phyloP scores from a whole-genome alignment of 805 yeast genomes.

The Candida ponderosae region DNA sequence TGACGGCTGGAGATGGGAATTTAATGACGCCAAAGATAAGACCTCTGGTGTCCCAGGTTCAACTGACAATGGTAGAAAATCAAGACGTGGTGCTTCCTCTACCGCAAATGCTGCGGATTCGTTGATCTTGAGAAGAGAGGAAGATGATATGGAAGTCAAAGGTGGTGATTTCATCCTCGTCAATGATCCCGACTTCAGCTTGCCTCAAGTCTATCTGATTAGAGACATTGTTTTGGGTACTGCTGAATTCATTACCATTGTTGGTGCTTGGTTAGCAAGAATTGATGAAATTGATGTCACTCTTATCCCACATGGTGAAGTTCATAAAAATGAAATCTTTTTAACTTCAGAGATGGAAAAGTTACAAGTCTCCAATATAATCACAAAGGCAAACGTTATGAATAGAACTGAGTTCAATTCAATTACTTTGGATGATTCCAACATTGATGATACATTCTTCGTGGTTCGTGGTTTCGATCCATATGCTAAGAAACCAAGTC shows the following conservation, averaged over 20 bases:
- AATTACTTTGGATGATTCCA: slow-evolving; percentile 28
- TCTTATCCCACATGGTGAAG: slow-evolving; percentile 20
- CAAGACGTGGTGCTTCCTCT: slow-evolving; percentile 9
- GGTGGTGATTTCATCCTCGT: slow-evolving; percentile 48
- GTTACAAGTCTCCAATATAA: slow-evolving; percentile 33
- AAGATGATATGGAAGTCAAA: slow-evolving; percentile 39
- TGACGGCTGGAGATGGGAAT: slow-evolving; percentile 23
- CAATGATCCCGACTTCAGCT: slow-evolving; percentile 23
- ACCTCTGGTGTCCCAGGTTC: slow-evolving; percentile 9
- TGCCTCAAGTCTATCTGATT: slow-evolving; percentile 38
- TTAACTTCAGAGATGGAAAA: slow-evolving; percentile 43
- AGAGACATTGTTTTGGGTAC: slow-evolving; percentile 46
- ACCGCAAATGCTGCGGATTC: slow-evolving; percentile 3
- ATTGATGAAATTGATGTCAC: slow-evolving; percentile 29
- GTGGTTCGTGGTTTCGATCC: slow-evolving; percentile 27
- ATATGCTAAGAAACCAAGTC: slow-evolving; percentile 17
- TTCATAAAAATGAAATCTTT: slow-evolving; percentile 39
- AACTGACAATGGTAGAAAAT: slow-evolving; percentile 17
- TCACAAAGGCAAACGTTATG: slow-evolving; percentile 36
- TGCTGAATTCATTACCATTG: slow-evolving; percentile 37
- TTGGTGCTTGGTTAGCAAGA: slow-evolving; percentile 40
- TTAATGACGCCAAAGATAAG: slow-evolving; percentile 20
- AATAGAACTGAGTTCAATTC: slow-evolving; percentile 26
- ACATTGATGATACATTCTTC: slow-evolving; percentile 21
- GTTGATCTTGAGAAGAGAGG: slow-evolving; percentile 28